Conservation (phyloP, 2,329 filamentous ascomycete species). For the Botryotinia calthae region DNA sequence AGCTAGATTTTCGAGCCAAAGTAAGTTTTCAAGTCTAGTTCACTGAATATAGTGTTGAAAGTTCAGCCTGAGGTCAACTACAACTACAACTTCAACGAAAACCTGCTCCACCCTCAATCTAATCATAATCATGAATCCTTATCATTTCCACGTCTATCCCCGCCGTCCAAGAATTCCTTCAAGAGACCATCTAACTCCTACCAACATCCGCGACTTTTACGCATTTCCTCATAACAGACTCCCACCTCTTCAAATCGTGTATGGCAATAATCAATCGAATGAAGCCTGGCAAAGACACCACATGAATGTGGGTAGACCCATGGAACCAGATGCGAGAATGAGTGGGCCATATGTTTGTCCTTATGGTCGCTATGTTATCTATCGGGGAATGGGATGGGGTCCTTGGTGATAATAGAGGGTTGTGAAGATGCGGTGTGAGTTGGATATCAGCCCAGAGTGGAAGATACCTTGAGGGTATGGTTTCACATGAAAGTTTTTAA, state of each 20-base stretch:
- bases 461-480: not conserved
- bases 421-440: not conserved
- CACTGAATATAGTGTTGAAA: not conserved
- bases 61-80: accelerated
- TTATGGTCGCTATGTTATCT: not conserved
- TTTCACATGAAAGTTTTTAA: too few species aligned
- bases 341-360: not conserved
- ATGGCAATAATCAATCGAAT: not conserved
- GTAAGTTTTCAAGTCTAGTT: not conserved
- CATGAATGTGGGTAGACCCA: not conserved
- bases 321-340: not conserved
- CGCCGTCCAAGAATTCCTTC: not conserved
- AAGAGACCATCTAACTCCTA: not conserved
- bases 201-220: not conserved
- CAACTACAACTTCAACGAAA: not conserved
- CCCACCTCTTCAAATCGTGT: not conserved
- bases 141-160: not conserved
- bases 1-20: too few species aligned
- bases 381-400: not conserved
- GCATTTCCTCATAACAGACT: not conserved
- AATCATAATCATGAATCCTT: not conserved
- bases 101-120: not conserved
- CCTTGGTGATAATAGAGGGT: not conserved
- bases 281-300: not conserved
- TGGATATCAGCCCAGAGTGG: too few species aligned